Evolutionary conservation across 2,329 filamentous ascomycete genomes (phyloP), one percentile per base, ranked within the genome.

Genomic region (Penicillium janthinellum): DNA sequence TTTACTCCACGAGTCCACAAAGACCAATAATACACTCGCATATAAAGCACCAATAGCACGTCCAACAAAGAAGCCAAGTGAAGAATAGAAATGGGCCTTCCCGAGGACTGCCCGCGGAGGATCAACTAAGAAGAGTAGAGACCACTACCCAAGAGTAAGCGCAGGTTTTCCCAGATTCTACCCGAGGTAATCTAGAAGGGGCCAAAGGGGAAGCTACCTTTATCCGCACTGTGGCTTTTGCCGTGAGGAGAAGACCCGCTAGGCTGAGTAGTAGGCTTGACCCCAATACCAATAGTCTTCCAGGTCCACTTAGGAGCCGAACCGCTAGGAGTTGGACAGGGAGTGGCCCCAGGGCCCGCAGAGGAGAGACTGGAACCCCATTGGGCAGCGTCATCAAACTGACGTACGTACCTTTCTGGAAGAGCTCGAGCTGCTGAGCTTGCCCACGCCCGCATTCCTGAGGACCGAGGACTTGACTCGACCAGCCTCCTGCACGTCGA

Each of bases 361-460:
- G 56, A 49, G 5, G 63, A 61, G 50, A 50, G 47, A 22, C 14
- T 50, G 31, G 49, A 57, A 14, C 57, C 39, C 25, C 17, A 54
- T 14, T 50, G 58, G 25, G 42, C 8, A 31, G 15, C 45, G 28
- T 17, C 37, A 22, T 35, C 34, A 35, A 55, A 50, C 20, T 55
- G 54, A 22, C 61, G 63, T 41, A 2, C 17, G 63, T 41, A 2
- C 17, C 34, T 39, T 38, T 17, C 56, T 62, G 8, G 54, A 51
- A 28, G 48, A 56, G 28, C 48, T 51, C 12, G 48, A 25, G 34
- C 48, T 34, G 38, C 54, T 53, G 37, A 69, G 50, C 60, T 71
- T 70, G 6, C 71, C 44, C 44, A 75, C 50, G 62, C 74, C 74
- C 14, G 74, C 74, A 54, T 73, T 71, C 10, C 67, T 56, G 20